phyloP scores from a whole-genome alignment of 768 basidiomycete species.

The Trametes villosa region DNA sequence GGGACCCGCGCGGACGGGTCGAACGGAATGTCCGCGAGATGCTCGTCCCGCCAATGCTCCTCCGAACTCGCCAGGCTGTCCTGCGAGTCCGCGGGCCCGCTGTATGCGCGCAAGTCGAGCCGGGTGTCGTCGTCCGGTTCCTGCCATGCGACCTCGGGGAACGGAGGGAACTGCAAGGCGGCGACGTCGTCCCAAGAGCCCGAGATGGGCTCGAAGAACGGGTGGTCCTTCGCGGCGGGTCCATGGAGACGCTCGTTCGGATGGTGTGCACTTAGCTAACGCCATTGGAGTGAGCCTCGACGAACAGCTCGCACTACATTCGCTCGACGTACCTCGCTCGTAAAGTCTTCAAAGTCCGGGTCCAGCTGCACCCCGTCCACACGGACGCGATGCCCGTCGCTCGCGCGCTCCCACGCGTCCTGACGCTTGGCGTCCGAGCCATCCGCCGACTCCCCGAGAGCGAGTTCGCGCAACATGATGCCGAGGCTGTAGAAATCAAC shows the following conservation, averaged over 20 bases:
- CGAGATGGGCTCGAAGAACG: slow-evolving; percentile 14
- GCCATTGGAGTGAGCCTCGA: not conserved
- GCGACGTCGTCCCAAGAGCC: slow-evolving; percentile 22
- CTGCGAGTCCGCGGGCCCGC: slow-evolving; percentile 10
- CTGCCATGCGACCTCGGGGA: slow-evolving; percentile 7
- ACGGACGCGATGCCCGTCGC: not conserved
- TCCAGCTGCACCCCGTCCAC: not conserved
- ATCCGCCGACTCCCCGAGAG: slow-evolving; percentile 5
- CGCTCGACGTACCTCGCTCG: not conserved
- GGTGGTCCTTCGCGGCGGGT: not conserved
- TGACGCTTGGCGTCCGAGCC: not conserved
- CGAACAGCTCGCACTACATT: not conserved
- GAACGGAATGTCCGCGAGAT: slow-evolving; percentile 11
- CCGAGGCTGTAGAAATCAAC: slow-evolving; percentile 26
- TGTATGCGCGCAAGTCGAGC: slow-evolving; percentile 19
- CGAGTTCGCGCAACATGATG: slow-evolving; percentile 22
- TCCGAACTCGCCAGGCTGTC: slow-evolving; percentile 5
- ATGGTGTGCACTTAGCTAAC: slow-evolving; percentile 5
- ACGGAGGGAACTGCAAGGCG: slow-evolving; percentile 7
- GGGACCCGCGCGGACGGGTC: not conserved
- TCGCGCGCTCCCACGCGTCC: slow-evolving; percentile 15
- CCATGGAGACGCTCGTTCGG: slow-evolving; percentile 16
- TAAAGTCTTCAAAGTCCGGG: slow-evolving; percentile 2
- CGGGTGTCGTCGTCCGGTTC: slow-evolving; percentile 12
- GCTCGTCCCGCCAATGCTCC: slow-evolving; percentile 3